Base-by-base conservation (phyloP, 768 basidiomycete genomes). In the Suillus ampliporus region DNA sequence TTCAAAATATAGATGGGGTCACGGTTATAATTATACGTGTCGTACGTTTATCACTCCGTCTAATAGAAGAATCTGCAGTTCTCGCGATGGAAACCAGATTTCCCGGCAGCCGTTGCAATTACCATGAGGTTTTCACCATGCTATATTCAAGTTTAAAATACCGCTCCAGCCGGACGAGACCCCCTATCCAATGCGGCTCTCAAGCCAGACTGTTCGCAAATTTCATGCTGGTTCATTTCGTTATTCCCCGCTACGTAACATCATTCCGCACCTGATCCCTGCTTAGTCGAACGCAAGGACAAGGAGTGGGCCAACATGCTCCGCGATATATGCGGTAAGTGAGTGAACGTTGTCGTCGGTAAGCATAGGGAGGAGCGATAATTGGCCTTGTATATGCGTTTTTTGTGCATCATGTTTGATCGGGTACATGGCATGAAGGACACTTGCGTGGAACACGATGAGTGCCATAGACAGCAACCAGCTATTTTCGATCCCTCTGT, bases 1-100 rank as follows among this genome's bases (percentile, higher is more conserved):
- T 85, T 82, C 79, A 79, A 77, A 63, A 81, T 86, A 71, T 83
- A 67, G 64, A 62, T 57, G 67, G 74, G 28, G 37, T 47, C 34
- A 26, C 28, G 11, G 10, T 28, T 53, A 44, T 53, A 21, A 31
- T 19, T 6, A 48, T 40, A 15, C 40, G 15, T 35, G 26, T 53
- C 43, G 52, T 61, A 47, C 46, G 38, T 57, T 60, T 50, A 48
- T 57, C 23, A 53, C 61, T 21, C 26, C 47, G 19, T 54, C 53
- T 54, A 54, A 54, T 54, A 10, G 37, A 54, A 23, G 17, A 31
- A 31, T 17, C 21, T 37, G 21, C 23, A 54, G 15, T 31, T 15
- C 8, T 15, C 7, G 52, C 21, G 35, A 37, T 15, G 6, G 17
- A 54, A 34, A 10, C 10, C 35, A n/a, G 4, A 53, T 21, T 17